These are phyloP conservation scores for Porphyrellus cyaneotinctus DNA, from an alignment of 768 basidiomycete genomes.

Conservation along the genomic window DNA sequence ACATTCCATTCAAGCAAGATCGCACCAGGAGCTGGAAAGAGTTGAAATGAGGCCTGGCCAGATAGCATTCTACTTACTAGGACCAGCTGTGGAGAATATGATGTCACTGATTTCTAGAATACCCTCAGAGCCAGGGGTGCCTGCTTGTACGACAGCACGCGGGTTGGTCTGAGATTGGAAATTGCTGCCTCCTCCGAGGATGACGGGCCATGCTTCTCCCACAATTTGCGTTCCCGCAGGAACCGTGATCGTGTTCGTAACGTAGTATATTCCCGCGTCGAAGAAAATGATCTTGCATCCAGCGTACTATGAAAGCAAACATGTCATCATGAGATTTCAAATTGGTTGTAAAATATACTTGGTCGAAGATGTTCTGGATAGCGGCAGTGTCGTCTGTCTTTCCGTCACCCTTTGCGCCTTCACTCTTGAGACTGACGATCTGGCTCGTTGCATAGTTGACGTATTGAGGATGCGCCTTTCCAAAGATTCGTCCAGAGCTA, in stretches of 20 bases:
- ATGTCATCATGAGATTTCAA: background rate
- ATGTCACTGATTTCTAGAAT: constrained; percentile 62
- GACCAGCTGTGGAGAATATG: constrained; percentile 54
- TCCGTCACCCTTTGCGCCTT: constrained; percentile 74
- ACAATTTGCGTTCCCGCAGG: constrained; percentile 45
- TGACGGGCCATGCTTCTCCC: constrained; percentile 50
- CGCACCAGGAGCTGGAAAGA: constrained; percentile 37
- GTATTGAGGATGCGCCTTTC: constrained; percentile 65
- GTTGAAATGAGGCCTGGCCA: background rate
- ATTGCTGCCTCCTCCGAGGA: constrained; percentile 40
- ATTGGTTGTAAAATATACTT: constrained; percentile 32
- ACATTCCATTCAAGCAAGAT: constrained; percentile 59
- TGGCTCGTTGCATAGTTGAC: constrained; percentile 52
- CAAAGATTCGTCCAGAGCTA: constrained; percentile 54
- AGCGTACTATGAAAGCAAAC: constrained; percentile 42
- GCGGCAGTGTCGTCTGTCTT: constrained; percentile 69
- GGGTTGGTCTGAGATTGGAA: constrained; percentile 41
- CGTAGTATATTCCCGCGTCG: constrained; percentile 56
- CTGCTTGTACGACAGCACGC: constrained; percentile 39
- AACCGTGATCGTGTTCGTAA: constrained; percentile 44
- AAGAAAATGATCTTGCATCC: constrained; percentile 79
- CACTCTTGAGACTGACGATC: constrained; percentile 63
- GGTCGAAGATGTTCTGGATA: constrained; percentile 52
- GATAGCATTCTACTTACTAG: constrained; percentile 21
- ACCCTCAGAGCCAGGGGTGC: constrained; percentile 44